Percentiles rank a stretch among this genome's conserved stretches.
phyloP scores from a whole-genome alignment of 495 filamentous ascomycete genomes.

The Penicillium bialowiezense region DNA sequence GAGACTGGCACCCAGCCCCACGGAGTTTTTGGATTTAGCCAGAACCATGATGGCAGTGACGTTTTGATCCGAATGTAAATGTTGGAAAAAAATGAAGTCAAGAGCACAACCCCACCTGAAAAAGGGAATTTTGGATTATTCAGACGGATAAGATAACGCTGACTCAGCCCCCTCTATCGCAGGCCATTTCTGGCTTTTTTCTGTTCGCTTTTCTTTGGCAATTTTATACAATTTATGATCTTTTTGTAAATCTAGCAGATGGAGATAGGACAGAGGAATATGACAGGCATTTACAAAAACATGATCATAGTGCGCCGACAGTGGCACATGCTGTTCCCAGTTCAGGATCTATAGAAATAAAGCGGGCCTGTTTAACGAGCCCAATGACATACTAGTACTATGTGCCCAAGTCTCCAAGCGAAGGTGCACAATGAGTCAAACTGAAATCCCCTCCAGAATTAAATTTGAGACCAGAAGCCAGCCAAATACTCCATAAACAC shows the following conservation, averaged over 20 bases:
- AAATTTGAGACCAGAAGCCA: neutral
- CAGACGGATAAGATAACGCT: conserved; percentile 35
- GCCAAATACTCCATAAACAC: too few relatives aligned
- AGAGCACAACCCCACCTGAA: conserved; percentile 25
- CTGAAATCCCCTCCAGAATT: neutral
- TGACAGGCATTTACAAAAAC: too few relatives aligned
- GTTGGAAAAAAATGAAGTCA: conserved; percentile 14
- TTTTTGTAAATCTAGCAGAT: too few relatives aligned
- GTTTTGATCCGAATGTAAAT: conserved; percentile 8
- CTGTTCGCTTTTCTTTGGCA: neutral
- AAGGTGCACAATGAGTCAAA: conserved; percentile 4
- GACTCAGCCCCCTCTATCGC: conserved; percentile 20
- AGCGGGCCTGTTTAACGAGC: conserved; percentile 3
- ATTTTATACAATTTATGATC: too few relatives aligned
- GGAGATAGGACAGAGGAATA: too few relatives aligned
- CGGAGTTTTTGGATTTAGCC: conserved; percentile 90
- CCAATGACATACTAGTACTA: neutral
- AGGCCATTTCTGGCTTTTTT: neutral
- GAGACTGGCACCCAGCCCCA: conserved; percentile 87
- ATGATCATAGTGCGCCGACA: too few relatives aligned
- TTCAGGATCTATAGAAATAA: neutral
- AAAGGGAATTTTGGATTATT: conserved; percentile 35
- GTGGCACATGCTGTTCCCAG: too few relatives aligned
- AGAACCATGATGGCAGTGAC: conserved; percentile 68
- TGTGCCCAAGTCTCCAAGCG: conserved; percentile 10